Evolutionary conservation across 2,329 filamentous ascomycete species (phyloP).

Genomic region (Aspergillus intermedius): DNA sequence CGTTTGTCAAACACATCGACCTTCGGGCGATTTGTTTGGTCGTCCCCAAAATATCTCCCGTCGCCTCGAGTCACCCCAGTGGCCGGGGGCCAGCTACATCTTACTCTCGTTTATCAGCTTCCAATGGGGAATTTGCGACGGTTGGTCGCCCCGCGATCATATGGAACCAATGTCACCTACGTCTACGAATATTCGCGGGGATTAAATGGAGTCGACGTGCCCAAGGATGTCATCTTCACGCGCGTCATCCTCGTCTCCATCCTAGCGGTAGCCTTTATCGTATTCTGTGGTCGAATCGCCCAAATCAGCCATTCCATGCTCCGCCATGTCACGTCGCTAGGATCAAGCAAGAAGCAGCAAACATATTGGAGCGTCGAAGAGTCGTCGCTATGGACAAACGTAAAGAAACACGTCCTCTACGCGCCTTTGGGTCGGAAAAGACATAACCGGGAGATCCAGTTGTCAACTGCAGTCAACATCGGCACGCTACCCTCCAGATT

Average conservation of each 20-base stretch:
- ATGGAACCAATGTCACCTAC: constrained; percentile 33
- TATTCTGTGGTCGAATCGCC: constrained; percentile 36
- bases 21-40: background rate
- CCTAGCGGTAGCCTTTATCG: constrained; percentile 25
- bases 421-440: constrained; percentile 67
- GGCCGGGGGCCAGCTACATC: background rate
- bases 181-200: constrained; percentile 36
- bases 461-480: constrained; percentile 62
- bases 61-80: background rate
- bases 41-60: background rate
- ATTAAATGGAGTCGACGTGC: constrained; percentile 33
- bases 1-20: too few relatives aligned
- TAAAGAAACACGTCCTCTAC: constrained; percentile 45
- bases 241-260: constrained; percentile 35
- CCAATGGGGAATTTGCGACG: constrained; percentile 23
- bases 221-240: constrained; percentile 33
- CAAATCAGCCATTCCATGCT: constrained; percentile 41
- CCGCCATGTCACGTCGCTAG: constrained; percentile 37
- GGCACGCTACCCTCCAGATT: constrained; percentile 75
- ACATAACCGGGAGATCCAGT: constrained; percentile 68
- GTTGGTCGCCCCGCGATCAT: constrained; percentile 19
- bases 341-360: constrained; percentile 33
- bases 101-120: constrained; percentile 2
- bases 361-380: constrained; percentile 41
- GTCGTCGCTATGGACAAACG: constrained; percentile 34